phyloP scores from a whole-genome alignment of 768 basidiomycete genomes.

The Tulasnella sp. region DNA sequence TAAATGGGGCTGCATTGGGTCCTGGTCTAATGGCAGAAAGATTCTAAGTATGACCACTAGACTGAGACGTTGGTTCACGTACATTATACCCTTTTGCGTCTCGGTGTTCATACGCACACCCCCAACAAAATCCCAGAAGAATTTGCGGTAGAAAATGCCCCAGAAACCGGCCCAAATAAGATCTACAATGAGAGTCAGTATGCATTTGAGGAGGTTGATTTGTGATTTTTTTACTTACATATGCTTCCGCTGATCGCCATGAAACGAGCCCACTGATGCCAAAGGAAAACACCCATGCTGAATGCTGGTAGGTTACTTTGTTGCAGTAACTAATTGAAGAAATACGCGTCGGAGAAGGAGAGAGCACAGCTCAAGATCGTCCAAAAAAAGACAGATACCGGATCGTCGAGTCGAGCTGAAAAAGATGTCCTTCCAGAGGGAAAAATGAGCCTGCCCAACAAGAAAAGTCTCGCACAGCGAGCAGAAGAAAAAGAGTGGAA shows the following conservation, averaged over 20 bases:
- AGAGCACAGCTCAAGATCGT: not conserved
- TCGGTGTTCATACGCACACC: constrained; percentile 28
- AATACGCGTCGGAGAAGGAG: constrained; percentile 2
- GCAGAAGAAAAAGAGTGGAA: constrained; percentile 12
- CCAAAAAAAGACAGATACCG: not conserved
- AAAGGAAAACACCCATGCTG: constrained; percentile 67
- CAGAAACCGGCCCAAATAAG: constrained; percentile 71
- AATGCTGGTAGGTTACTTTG: constrained; percentile 15
- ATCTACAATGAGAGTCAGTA: constrained; percentile 32
- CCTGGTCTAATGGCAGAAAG: constrained; percentile 38
- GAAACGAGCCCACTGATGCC: constrained; percentile 64
- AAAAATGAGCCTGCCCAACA: constrained; percentile 4
- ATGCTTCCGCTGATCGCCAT: constrained; percentile 54
- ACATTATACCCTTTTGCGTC: constrained; percentile 20
- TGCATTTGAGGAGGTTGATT: not conserved
- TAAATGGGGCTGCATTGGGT: constrained; percentile 46
- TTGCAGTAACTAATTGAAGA: constrained; percentile 15
- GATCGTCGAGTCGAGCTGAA: constrained; percentile 22
- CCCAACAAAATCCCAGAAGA: constrained; percentile 92
- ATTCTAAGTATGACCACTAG: not conserved
- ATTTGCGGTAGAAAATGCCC: constrained; percentile 78
- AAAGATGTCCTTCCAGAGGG: constrained; percentile 19
- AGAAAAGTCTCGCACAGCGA: constrained; percentile 10
- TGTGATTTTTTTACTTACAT: constrained; percentile 39
- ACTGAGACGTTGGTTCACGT: constrained; percentile 9